Evolutionary conservation across 139 green algal species (phyloP), one percentile per base, ranked within the genome.

Genomic region (Diplosphaera chodatii): DNA sequence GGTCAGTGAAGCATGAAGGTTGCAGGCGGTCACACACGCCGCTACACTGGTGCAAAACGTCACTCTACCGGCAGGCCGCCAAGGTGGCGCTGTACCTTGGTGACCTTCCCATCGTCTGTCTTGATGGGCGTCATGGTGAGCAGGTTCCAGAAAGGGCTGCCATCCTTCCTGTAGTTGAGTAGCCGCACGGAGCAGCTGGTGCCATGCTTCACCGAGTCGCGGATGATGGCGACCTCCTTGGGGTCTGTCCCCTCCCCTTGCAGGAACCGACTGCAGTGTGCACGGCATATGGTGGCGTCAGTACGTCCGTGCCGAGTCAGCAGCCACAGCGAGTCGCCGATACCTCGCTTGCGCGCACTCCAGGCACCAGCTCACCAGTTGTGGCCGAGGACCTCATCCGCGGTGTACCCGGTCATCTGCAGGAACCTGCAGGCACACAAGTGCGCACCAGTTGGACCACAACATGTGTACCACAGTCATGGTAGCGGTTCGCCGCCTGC

Each of bases 131-230:
- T 94, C 71, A 98, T 86, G 16, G 91, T 96, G 48, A 98, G 88
- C 73, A 97, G 84, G 84, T 98, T 98, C 94, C 93, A 98, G 74
- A 97, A 98, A 25, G 91, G 87, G 28, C 88, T 94, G 33, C 94
- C 93, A 64, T 97, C 88, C 72, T 92, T 91, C 55, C 78, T 83
- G 83, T 97, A 98, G 80, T 98, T 98, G 5, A 98, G 84, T 65
- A 98, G 83, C 21, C 93, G 82, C 41, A 94, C 88, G 21, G 77
- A 87, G 32, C 88, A 78, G 1, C 79, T 55, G 31, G 86, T 86
- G 31, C 86, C 88, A 2, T 82, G 78, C 32, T 84, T 85, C 56
- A 98, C 85, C 20, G 88, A 79, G 2, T 88, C 76, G 10, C 91
- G 83, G 32, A 99, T 83, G 67, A 91, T 90, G 5, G 81, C 74